A percentile compares a stretch with the other conserved stretches of the same genome.
Evolutionary conservation across 2,329 filamentous ascomycete species (phyloP).

Genomic region (Pseudodiploospora longispora): DNA sequence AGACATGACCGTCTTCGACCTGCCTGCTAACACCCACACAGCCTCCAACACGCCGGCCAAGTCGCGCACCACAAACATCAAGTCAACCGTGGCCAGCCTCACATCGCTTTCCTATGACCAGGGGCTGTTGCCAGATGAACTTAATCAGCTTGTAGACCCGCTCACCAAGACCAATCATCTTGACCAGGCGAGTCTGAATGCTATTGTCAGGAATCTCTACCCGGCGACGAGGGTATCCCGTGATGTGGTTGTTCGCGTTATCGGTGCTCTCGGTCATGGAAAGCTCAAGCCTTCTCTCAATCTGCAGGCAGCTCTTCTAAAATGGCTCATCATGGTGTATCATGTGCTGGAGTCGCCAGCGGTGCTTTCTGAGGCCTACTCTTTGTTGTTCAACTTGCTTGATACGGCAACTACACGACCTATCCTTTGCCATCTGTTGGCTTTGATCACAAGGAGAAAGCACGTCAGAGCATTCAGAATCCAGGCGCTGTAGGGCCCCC

Average conservation of each 20-base stretch:
- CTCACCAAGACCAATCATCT: constrained; percentile 59
- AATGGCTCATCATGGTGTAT: constrained; percentile 72
- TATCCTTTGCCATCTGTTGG: constrained; percentile 67
- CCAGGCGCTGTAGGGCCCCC: constrained; percentile 54
- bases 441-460: constrained; percentile 68
- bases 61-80: constrained; percentile 54
- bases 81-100: constrained; percentile 55
- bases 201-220: constrained; percentile 66
- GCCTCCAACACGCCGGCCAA: constrained; percentile 57
- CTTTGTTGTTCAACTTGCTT: constrained; percentile 70
- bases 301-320: constrained; percentile 63
- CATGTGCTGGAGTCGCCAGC: constrained; percentile 58
- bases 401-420: constrained; percentile 68
- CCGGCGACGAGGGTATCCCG: constrained; percentile 57
- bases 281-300: constrained; percentile 63
- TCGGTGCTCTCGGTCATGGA: constrained; percentile 70
- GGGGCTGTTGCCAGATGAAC: constrained; percentile 54
- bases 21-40: constrained; percentile 18
- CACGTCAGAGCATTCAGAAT: constrained; percentile 82
- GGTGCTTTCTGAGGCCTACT: constrained; percentile 61
- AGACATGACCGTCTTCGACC: too few relatives aligned
- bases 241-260: constrained; percentile 53
- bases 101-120: constrained; percentile 56
- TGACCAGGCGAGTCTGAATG: constrained; percentile 65
- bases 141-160: constrained; percentile 58